phyloP scores from a whole-genome alignment of 2,329 filamentous ascomycete species.

The Pseudopyrenochaeta lycopersici region DNA sequence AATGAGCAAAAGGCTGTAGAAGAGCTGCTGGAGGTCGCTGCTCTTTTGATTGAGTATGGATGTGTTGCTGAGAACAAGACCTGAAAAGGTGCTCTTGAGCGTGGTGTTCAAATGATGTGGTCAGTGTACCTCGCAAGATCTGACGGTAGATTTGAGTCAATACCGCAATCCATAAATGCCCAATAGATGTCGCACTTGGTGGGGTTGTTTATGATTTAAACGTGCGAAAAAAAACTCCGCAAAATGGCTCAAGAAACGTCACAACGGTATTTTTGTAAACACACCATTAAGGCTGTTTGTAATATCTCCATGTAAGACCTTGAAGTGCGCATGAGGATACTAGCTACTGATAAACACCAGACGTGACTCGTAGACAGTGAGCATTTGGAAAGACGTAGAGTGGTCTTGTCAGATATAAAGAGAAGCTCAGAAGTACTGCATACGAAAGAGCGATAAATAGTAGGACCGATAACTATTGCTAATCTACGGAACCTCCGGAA shows the following conservation, averaged over 20 bases:
- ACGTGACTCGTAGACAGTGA: conserved; percentile 19
- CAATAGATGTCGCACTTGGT: not conserved
- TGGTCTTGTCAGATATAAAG: not conserved
- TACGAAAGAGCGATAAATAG: no score
- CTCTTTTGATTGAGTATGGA: not conserved
- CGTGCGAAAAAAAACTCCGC: not conserved
- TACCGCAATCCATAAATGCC: not conserved
- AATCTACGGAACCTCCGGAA: not conserved
- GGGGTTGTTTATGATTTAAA: not conserved
- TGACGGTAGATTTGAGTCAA: not conserved
- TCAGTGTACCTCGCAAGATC: not conserved
- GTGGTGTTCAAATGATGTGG: not conserved
- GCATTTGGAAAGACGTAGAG: conserved; percentile 15
- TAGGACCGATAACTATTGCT: not conserved
- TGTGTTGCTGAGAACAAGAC: not conserved
- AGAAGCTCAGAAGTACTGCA: no score
- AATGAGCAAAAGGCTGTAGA: not conserved
- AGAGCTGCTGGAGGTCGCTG: not conserved
- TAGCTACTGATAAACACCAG: conserved; percentile 14
- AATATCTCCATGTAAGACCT: no score
- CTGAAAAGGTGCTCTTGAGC: not conserved
- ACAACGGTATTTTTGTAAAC: no score
- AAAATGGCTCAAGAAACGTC: not conserved
- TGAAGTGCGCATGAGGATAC: no score
- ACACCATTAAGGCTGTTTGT: no score